These are phyloP conservation scores for Talaromyces trachyspermus DNA, from an alignment of 495 filamentous ascomycete species.

Conservation along the genomic window DNA sequence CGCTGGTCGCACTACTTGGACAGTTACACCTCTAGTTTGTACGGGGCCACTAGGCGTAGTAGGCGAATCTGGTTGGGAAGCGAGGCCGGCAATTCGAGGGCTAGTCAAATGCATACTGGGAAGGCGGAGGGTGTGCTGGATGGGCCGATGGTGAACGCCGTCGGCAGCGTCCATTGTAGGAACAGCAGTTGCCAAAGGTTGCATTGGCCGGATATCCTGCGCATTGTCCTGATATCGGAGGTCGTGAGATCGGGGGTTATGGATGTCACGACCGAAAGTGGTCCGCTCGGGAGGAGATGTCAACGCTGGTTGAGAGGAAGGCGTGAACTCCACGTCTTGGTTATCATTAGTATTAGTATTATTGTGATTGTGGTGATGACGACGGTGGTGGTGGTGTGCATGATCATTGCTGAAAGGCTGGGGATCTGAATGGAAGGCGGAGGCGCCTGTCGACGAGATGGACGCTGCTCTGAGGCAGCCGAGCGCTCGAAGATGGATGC, in stretches of 20 bases:
- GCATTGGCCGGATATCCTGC: constrained; percentile 49
- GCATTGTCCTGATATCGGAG: constrained; percentile 38
- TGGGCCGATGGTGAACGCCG: constrained; percentile 67
- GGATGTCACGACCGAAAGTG: constrained; percentile 50
- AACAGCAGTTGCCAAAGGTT: constrained; percentile 60
- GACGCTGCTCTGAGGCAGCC: constrained; percentile 35
- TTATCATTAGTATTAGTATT: constrained; percentile 21
- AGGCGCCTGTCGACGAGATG: constrained; percentile 58
- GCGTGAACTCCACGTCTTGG: constrained; percentile 49
- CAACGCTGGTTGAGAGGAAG: constrained; percentile 58
- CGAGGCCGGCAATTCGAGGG: constrained; percentile 42
- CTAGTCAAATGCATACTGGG: constrained; percentile 49
- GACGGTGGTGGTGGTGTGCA: constrained; percentile 12
- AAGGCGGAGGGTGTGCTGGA: constrained; percentile 79
- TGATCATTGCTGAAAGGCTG: constrained; percentile 41
- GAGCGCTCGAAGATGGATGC: constrained; percentile 33
- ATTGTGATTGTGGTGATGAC: constrained; percentile 15
- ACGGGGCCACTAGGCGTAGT: constrained; percentile 76
- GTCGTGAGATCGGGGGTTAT: constrained; percentile 48
- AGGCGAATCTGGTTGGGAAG: constrained; percentile 87
- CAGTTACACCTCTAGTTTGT: constrained; percentile 41
- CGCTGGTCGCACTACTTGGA: constrained; percentile 58
- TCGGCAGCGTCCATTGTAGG: constrained; percentile 68
- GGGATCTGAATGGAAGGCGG: constrained; percentile 72
- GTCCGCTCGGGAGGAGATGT: constrained; percentile 71